These are phyloP conservation scores for Epichloe sp. DNA, from an alignment of 2,329 filamentous ascomycete genomes.

Conservation along the genomic window DNA sequence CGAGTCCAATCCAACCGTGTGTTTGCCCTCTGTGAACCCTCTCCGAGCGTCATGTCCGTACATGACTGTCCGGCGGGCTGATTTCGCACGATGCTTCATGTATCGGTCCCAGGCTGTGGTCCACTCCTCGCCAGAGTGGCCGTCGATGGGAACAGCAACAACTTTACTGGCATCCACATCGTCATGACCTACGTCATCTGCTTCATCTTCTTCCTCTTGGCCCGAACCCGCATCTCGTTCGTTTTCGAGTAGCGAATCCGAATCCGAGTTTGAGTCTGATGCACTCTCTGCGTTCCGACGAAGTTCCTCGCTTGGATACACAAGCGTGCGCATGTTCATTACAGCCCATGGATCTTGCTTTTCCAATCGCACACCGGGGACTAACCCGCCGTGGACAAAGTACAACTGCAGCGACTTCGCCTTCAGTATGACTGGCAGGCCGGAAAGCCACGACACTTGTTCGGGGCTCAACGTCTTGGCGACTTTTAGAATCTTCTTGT, in stretches of 20 bases:
- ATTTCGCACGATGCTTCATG: constrained; percentile 24
- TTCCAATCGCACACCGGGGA: constrained; percentile 58
- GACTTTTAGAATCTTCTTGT: constrained; percentile 34
- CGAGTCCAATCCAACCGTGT: constrained; percentile 76
- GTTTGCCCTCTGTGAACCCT: constrained; percentile 48
- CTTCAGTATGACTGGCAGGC: constrained; percentile 65
- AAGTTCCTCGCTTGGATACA: constrained; percentile 33
- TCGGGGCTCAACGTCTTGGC: constrained; percentile 38
- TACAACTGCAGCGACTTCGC: constrained; percentile 52
- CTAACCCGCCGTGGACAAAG: constrained; percentile 75
- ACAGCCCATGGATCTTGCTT: constrained; percentile 64
- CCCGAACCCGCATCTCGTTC: neutral
- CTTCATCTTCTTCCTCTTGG: constrained; percentile 9
- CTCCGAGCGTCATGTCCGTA: constrained; percentile 77
- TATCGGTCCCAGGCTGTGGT: constrained; percentile 45
- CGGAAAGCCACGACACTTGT: constrained; percentile 56
- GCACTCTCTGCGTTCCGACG: constrained; percentile 20
- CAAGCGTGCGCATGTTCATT: constrained; percentile 85
- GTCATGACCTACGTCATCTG: neutral
- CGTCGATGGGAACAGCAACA: constrained; percentile 25
- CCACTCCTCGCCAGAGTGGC: constrained; percentile 50
- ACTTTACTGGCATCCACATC: constrained; percentile 8
- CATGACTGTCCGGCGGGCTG: constrained; percentile 50
- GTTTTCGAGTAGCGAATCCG: neutral
- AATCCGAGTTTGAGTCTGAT: neutral